Evolutionary conservation across 2,329 filamentous ascomycete species (phyloP).

Genomic region (Xylaria sp.): DNA sequence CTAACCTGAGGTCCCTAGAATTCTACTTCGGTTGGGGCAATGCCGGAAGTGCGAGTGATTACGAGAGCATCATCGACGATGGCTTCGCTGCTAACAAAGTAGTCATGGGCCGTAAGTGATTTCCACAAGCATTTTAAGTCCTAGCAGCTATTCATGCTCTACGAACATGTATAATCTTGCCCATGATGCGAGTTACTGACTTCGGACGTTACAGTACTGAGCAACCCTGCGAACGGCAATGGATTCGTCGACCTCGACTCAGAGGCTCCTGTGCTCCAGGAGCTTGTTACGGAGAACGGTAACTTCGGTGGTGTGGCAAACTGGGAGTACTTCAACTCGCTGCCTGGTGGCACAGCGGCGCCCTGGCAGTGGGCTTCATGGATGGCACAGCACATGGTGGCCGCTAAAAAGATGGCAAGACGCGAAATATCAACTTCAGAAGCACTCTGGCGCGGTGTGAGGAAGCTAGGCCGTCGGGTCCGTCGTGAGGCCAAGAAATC

Average conservation of each 20-base stretch:
- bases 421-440: constrained; percentile 44
- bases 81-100: constrained; percentile 80
- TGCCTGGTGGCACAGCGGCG: constrained; percentile 68
- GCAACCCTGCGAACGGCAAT: constrained; percentile 77
- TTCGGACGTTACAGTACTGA: constrained; percentile 63
- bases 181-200: constrained; percentile 16
- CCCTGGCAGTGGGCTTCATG: constrained; percentile 80
- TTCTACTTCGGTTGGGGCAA: constrained; percentile 93
- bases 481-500: constrained; percentile 44
- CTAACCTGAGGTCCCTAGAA: constrained; percentile 52
- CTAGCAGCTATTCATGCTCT: neutral
- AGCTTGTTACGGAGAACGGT: constrained; percentile 63
- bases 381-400: constrained; percentile 44
- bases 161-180: neutral
- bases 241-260: constrained; percentile 62
- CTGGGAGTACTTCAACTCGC: constrained; percentile 93
- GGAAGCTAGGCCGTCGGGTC: constrained; percentile 43
- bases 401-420: constrained; percentile 35
- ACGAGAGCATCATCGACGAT: constrained; percentile 62
- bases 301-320: constrained; percentile 89
- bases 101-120: constrained; percentile 69
- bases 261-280: constrained; percentile 55
- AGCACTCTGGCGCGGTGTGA: constrained; percentile 42
- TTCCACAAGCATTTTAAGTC: neutral
- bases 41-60: constrained; percentile 58